phyloP scores from a whole-genome alignment of 2,329 filamentous ascomycete species.

The Penicillium psychrosexuale region DNA sequence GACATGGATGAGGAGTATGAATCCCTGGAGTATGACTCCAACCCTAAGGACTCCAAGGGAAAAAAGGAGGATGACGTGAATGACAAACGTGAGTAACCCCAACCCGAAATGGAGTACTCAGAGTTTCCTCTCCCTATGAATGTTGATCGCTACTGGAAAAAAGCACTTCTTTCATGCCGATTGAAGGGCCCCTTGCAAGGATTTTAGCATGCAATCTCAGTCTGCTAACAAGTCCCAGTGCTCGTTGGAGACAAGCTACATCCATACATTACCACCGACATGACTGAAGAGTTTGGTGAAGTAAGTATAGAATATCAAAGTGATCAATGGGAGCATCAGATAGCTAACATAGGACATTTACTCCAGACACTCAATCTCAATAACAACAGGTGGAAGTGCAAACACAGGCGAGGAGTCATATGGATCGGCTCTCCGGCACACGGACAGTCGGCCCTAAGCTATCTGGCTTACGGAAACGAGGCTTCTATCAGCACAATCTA shows the following conservation, averaged over 20 bases:
- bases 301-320: background rate
- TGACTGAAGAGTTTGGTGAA: background rate
- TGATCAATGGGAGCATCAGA: background rate
- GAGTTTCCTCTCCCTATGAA: background rate
- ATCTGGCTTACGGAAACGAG: constrained; percentile 26
- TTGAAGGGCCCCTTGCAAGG: background rate
- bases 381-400: background rate
- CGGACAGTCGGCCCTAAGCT: constrained; percentile 17
- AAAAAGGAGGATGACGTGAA: too few species aligned
- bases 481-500: constrained; percentile 12
- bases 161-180: background rate
- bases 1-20: background rate
- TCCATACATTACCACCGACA: background rate
- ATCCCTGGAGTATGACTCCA: too few species aligned
- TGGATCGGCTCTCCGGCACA: constrained; percentile 24
- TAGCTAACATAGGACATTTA: background rate
- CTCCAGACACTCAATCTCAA: background rate
- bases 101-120: background rate
- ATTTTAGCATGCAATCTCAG: background rate
- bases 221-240: background rate
- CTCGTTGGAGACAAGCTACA: background rate
- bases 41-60: too few species aligned
- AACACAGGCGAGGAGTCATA: constrained; percentile 8
- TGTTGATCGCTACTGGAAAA: background rate
- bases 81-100: background rate